Evolutionary conservation across 108 stramenopile genomes (phyloP), one percentile per base, ranked within the genome.

Genomic region (Pseudonitzschia multistriata): DNA sequence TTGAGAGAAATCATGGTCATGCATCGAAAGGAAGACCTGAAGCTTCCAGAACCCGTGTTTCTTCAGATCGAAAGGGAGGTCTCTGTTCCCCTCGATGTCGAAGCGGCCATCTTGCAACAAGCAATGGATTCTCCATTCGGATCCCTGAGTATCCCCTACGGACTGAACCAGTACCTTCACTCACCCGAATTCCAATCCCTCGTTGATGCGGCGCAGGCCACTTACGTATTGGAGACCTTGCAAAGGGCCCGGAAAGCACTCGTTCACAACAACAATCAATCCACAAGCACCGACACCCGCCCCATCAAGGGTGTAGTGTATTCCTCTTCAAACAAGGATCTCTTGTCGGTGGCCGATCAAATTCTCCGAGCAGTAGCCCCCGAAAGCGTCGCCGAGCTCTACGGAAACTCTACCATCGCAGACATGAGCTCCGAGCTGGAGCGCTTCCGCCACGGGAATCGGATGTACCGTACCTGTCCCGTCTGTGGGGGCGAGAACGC

Each of bases 241-340:
- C 49, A 67, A 54, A 68, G 31, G 35, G 79, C 67, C 14, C 40
- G 68, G 33, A 30, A 50, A 14, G 37, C 54, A 17, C 54, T 80
- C 7, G 45, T 69, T 55, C 73, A 77, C 56, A 80, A 74, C 55
- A 72, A 76, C 19, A 45, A 2, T 24, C 0, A 5, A 42, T 40
- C 14, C 3, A 48, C 31, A 48, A 47, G 48, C 42, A 29, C 55
- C 21, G 83, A 84, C 39, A 36, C 77, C 40, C 68, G 83, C 37
- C 83, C 83, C 25, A 68, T 84, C 36, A 84, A 84, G 70, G 83
- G 77, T 47, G 83, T 84, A 25, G 84, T 85, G 17, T 85, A 82
- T 61, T 78, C 77, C 1, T 70, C 63, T 49, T 75, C 77, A 6
- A 65, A 74, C 17, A 64, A 57, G 21, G 73, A 72, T 48, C 50